A percentile compares a stretch with the other conserved stretches of the same genome.
phyloP scores from a whole-genome alignment of 2,329 filamentous ascomycete species.

The Pseudomassariella vexata region DNA sequence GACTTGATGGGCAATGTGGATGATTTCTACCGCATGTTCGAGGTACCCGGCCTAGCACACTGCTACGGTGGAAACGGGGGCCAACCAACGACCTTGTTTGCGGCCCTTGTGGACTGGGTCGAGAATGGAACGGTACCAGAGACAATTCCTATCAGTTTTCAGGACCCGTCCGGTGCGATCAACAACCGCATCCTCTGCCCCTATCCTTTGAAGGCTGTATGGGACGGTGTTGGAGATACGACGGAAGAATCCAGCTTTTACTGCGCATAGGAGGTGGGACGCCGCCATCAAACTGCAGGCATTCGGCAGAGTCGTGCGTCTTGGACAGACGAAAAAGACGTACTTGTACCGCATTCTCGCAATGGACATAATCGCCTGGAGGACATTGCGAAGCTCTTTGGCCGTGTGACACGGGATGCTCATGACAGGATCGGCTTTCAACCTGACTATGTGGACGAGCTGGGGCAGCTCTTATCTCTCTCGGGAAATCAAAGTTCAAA shows the following conservation, averaged over 20 bases:
- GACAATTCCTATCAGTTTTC: too few relatives aligned
- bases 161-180: too few relatives aligned
- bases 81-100: neutral
- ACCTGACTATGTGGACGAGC: neutral
- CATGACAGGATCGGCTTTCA: neutral
- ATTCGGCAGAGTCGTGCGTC: conserved; percentile 53
- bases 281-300: conserved; percentile 55
- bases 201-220: too few relatives aligned
- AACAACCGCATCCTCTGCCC: too few relatives aligned
- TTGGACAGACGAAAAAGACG: conserved; percentile 57
- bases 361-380: conserved; percentile 43
- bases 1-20: too few relatives aligned
- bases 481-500: too few relatives aligned
- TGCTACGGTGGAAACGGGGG: conserved; percentile 2
- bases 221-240: too few relatives aligned
- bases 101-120: conserved; percentile 1
- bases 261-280: too few relatives aligned
- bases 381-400: neutral
- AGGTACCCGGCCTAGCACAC: conserved; percentile 4
- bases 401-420: neutral
- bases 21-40: conserved; percentile 5
- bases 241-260: too few relatives aligned
- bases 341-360: conserved; percentile 53
- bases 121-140: conserved; percentile 5
- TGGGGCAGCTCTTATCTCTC: too few relatives aligned